These are phyloP conservation scores for Ogataea populi-albae DNA, from an alignment of 805 yeast genomes.

Conservation along the genomic window DNA sequence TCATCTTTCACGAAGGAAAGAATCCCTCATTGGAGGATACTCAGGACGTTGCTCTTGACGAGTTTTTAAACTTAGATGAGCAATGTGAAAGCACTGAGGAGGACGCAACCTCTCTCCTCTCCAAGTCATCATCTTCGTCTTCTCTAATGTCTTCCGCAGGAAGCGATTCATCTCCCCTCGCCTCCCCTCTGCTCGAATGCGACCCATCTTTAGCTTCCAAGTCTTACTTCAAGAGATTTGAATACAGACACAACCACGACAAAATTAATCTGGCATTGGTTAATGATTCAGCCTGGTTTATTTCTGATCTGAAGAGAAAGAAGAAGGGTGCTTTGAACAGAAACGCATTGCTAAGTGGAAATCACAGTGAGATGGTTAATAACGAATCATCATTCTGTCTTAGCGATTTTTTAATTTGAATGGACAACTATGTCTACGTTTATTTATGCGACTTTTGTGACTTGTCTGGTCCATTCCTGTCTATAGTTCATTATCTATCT, in stretches of 20 bases:
- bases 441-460: not conserved
- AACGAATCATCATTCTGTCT: conserved; percentile 20
- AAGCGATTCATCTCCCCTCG: conserved; percentile 1
- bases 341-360: conserved; percentile 32
- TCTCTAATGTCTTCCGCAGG: conserved; percentile 4
- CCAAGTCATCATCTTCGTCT: conserved; percentile 1
- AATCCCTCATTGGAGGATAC: conserved; percentile 1
- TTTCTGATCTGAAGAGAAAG: conserved; percentile 2
- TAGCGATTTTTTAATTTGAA: conserved; percentile 23
- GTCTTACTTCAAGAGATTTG: conserved; percentile 18
- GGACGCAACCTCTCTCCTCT: conserved; percentile 1
- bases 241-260: conserved; percentile 29
- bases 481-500: conserved; percentile 2
- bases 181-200: not conserved
- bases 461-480: conserved; percentile 1
- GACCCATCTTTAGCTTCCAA: not conserved
- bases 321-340: conserved; percentile 29
- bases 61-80: conserved; percentile 22
- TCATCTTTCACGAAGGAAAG: conserved; percentile 1
- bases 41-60: conserved; percentile 17
- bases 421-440: conserved; percentile 1
- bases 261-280: conserved; percentile 29
- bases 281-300: conserved; percentile 11
- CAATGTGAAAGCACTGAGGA: conserved; percentile 5
- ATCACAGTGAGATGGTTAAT: conserved; percentile 31